These are phyloP conservation scores for Naganishia liquefaciens DNA, from an alignment of 1,284 basidiomycete species.

Conservation along the genomic window DNA sequence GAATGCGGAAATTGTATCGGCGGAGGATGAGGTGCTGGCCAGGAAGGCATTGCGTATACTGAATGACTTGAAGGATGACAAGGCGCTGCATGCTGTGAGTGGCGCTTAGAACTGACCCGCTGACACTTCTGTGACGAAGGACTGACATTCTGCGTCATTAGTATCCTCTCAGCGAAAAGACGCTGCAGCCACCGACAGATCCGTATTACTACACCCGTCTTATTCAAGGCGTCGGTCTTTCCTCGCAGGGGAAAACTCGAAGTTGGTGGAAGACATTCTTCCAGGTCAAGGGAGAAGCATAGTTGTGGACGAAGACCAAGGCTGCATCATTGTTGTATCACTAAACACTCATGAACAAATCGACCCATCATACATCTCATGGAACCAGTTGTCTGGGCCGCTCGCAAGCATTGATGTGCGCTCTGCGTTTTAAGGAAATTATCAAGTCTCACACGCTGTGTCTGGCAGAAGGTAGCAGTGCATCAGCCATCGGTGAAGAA, in stretches of 20 bases:
- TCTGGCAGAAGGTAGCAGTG: too few relatives aligned
- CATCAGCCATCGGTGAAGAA: too few relatives aligned
- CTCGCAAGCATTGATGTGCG: too few relatives aligned
- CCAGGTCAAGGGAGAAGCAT: slow-evolving; percentile 47
- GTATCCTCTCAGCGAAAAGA: slow-evolving; percentile 42
- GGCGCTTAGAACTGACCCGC: background rate
- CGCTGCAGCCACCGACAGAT: slow-evolving; percentile 47
- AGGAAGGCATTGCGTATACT: slow-evolving; percentile 36
- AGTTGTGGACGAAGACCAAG: background rate
- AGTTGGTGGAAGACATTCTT: slow-evolving; percentile 52
- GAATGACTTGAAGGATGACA: slow-evolving; percentile 37
- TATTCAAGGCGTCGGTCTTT: slow-evolving; percentile 45
- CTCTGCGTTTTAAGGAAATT: too few relatives aligned
- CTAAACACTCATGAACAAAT: too few relatives aligned
- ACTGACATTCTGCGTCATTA: slow-evolving; percentile 31
- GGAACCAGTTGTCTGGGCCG: too few relatives aligned
- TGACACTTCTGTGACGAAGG: background rate
- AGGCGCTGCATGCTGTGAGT: slow-evolving; percentile 43
- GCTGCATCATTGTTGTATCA: too few relatives aligned
- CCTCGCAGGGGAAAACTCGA: slow-evolving; percentile 45
- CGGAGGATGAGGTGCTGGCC: slow-evolving; percentile 21
- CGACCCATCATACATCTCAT: too few relatives aligned
- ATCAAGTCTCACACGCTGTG: too few relatives aligned
- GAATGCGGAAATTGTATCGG: slow-evolving; percentile 12
- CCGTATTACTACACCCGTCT: slow-evolving; percentile 48